These are phyloP conservation scores for Gynandropsis gynandra DNA, from an alignment of 345 rosid genomes.

Conservation along the genomic window DNA sequence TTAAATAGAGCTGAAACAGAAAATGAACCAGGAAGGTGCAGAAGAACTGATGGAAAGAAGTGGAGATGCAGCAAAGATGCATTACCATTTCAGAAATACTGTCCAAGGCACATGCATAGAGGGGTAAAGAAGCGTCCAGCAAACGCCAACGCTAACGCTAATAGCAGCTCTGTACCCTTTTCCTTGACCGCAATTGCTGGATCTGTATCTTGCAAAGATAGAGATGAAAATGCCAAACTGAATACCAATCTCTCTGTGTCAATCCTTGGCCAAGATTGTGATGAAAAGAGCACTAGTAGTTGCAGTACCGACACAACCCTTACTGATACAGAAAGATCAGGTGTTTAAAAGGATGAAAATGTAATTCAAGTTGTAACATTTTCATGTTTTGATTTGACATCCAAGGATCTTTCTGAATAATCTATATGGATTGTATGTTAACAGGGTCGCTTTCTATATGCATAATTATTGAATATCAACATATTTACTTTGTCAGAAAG, in stretches of 20 bases:
- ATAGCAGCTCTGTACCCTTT: not conserved
- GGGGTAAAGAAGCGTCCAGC: conserved; percentile 37
- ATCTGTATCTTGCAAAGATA: conserved; percentile 13
- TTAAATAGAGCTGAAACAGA: conserved; percentile 25
- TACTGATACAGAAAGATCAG: conserved; percentile 44
- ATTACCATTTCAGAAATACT: conserved; percentile 52
- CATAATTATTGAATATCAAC: too few relatives aligned
- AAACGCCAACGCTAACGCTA: conserved; percentile 15
- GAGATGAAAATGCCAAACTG: conserved; percentile 8
- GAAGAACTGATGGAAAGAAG: conserved; percentile 80
- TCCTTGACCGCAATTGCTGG: conserved; percentile 11
- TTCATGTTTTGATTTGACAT: conserved; percentile 5
- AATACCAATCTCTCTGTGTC: conserved; percentile 33
- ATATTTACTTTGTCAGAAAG: too few relatives aligned
- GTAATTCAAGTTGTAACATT: conserved; percentile 10
- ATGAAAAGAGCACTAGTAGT: conserved; percentile 29
- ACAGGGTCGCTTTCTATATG: too few relatives aligned
- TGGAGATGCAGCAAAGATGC: conserved; percentile 63
- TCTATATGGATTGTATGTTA: conserved; percentile 18
- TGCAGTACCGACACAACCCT: conserved; percentile 53
- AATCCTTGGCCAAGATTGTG: conserved; percentile 13
- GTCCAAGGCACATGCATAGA: conserved; percentile 60
- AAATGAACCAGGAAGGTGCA: conserved; percentile 48
- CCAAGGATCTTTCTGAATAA: conserved; percentile 7
- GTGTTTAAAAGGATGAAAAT: conserved; percentile 22